Evolutionary conservation across 2,329 filamentous ascomycete species (phyloP), one percentile per base, ranked within the genome.

Genomic region (Penicillium sp.): DNA sequence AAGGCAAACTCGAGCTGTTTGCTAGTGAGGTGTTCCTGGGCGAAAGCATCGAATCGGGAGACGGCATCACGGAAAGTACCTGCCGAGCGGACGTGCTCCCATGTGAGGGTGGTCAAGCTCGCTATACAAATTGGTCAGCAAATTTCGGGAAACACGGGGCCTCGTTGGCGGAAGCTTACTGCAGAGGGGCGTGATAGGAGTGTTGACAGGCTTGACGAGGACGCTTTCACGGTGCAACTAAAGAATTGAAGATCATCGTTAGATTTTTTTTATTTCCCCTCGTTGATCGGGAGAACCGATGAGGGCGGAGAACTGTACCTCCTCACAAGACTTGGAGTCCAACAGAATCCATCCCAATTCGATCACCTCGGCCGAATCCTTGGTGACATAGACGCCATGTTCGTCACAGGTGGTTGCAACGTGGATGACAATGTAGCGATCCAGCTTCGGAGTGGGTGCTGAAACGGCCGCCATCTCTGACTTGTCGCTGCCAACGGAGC

Each of bases 361-460:
- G 74, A 99, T 99, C 62, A 99, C 94, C 79, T 99, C 94, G 57
- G 94, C 94, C 53, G 94, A 97, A 76, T 99, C 94, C 77, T 97
- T 97, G 54, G 94, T 99, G 53, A 99, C 94, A 75, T 99, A 99
- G 61, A 99, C 94, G 58, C 94, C 94, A 76, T 99, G 94, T 75
- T 99, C 94, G 74, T 99, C 94, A 77, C 94, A 99, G 63, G 94
- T 99, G 31, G 94, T 99, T 59, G 94, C 94, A 69, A 97, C 92
- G 76, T 99, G 94, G 73, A 97, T 96, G 69, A 99, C 90, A 62
- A 96, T 88, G 77, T 96, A 99, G 74, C 92, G 89, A 79, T 99
- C 94, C 76, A 96, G 84, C 76, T 88, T 88, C 64, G 86, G 81
- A 63, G 84, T 83, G 79, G 79, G 70, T 58, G 73, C 68, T 67